Conservation (phyloP, 352 stramenopile genomes). For the Globisporangium acanthophoron region DNA sequence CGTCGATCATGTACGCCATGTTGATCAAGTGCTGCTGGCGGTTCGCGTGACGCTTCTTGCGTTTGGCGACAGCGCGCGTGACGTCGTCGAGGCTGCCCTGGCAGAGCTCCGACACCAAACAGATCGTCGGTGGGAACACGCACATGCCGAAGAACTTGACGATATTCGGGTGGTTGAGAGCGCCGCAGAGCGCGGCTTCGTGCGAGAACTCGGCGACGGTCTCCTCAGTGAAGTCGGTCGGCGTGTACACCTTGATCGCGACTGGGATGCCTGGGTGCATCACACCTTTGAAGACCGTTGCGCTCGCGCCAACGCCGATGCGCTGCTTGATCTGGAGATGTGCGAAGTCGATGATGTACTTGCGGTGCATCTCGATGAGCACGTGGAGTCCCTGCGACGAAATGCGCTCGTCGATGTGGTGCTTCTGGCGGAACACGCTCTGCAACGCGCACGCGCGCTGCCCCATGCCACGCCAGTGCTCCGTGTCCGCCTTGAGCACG, state of each 20-base stretch:
- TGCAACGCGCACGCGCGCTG: conserved; percentile 12
- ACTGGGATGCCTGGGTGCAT: conserved; percentile 50
- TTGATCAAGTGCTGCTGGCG: conserved; percentile 27
- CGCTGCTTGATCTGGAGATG: conserved; percentile 14
- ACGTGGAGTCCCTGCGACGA: conserved; percentile 43
- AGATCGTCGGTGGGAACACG: conserved; percentile 44
- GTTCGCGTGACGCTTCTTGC: conserved; percentile 1
- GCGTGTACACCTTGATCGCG: conserved; percentile 68
- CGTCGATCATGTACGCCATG: conserved; percentile 42
- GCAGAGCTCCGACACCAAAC: conserved; percentile 48
- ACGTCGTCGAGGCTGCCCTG: conserved; percentile 33
- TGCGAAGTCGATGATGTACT: background rate
- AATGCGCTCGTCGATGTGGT: conserved; percentile 22
- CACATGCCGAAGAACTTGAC: conserved; percentile 83
- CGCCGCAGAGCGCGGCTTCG: background rate
- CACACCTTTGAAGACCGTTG: conserved; percentile 56
- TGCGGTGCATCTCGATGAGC: background rate
- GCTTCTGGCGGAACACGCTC: background rate
- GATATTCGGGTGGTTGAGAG: conserved; percentile 41
- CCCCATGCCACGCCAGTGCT: conserved; percentile 43
- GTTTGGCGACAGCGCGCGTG: conserved; percentile 9
- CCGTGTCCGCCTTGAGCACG: conserved; percentile 39
- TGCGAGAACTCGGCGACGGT: background rate
- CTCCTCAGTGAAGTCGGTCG: background rate
- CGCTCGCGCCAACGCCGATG: conserved; percentile 18